Evolutionary conservation across 805 yeast species (phyloP).

Genomic region (Candida insectorum): DNA sequence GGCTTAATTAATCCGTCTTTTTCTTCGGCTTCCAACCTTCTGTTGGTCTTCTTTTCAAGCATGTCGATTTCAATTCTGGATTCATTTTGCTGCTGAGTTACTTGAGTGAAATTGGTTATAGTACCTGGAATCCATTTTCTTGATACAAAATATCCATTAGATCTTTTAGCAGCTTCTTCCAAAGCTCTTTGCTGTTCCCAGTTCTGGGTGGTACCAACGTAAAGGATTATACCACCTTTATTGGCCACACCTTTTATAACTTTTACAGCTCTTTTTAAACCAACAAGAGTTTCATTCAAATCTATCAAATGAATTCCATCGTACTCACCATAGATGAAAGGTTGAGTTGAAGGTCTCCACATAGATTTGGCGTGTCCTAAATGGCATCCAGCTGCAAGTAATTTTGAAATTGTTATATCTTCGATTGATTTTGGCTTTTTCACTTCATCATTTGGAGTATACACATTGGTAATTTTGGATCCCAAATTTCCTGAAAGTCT

Average conservation of each 20-base stretch:
- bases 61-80: constrained; percentile 61
- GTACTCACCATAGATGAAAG: constrained; percentile 82
- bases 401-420: constrained; percentile 61
- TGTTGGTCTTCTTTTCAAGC: constrained; percentile 62
- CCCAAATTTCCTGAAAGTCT: constrained; percentile 58
- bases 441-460: constrained; percentile 66
- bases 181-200: constrained; percentile 63
- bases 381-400: constrained; percentile 92
- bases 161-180: constrained; percentile 73
- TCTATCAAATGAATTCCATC: constrained; percentile 91
- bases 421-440: constrained; percentile 53
- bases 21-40: constrained; percentile 49
- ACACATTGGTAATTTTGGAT: constrained; percentile 58
- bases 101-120: constrained; percentile 76
- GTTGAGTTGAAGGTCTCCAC: constrained; percentile 80
- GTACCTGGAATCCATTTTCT: constrained; percentile 95
- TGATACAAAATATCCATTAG: constrained; percentile 76
- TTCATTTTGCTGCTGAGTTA: constrained; percentile 50
- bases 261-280: constrained; percentile 76
- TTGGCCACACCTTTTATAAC: constrained; percentile 81
- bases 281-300: constrained; percentile 72
- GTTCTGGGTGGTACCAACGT: constrained; percentile 80
- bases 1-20: constrained; percentile 68
- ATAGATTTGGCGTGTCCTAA: constrained; percentile 84
- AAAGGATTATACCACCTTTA: constrained; percentile 81